Base-by-base conservation (phyloP, 176 grass and related monocot genomes). In the Hordeum marinum region DNA sequence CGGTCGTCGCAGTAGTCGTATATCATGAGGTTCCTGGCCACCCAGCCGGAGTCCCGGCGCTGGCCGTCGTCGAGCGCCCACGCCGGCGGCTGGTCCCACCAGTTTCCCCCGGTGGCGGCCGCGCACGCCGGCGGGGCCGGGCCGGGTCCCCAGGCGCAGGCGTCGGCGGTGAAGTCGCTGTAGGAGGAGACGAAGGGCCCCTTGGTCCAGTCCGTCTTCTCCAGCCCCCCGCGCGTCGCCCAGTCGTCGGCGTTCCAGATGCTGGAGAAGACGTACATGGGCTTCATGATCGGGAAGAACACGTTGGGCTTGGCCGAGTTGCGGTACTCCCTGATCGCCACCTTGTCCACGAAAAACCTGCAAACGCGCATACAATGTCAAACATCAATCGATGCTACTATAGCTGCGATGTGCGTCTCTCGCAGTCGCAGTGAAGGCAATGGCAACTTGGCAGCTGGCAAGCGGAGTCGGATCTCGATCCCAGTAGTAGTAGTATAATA, bases 211-310 rank as follows among this genome's bases (percentile, higher is more conserved):
- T 99, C 86, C 24, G 96, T 99, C 94, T 94, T 99, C 78, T 99
- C 96, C 4, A 99, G 88, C 0, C 96, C 96, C 1, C 96, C 96
- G 34, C 93, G 85, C 50, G 96, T 99, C 8, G 93, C 93, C 96
- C 96, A 99, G 82, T 99, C 96, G 71, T 99, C 96, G 36, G 93
- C 96, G 78, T 99, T 95, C 96, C 96, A 99, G 87, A 99, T 99
- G 90, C 96, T 99, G 15, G 96, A 99, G 89, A 99, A 92, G 50
- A 99, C 80, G 90, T 99, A 99, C 96, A 99, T 99, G 0, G 96
- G 91, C 82, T 99, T 99, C 62, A 75, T 2, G 11, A 57, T 77
- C 4, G 96, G 96, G 88, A 99, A 99, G 88, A 92, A 99, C 24
- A 17, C 85, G 84, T 84, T 91, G 11, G 93, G 81, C 77, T 88